These are phyloP conservation scores for Dictyostelium brefeldianum DNA, from an alignment of 78 protist species.

Conservation along the genomic window DNA sequence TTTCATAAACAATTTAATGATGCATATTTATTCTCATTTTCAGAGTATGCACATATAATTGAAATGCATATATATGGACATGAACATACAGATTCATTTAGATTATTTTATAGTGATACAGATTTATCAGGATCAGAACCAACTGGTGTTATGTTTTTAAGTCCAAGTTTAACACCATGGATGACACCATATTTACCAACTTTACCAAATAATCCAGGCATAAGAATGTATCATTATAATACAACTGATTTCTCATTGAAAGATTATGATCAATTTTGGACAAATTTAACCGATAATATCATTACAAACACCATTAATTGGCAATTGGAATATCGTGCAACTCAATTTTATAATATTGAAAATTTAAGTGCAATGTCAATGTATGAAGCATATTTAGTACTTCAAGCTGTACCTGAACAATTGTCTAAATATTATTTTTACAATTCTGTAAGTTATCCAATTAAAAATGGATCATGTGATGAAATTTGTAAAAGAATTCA, in stretches of 20 bases:
- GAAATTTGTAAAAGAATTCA: constrained; percentile 24
- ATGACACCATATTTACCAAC: constrained; percentile 24
- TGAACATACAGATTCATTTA: constrained; percentile 58
- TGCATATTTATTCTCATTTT: constrained; percentile 3
- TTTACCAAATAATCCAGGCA: constrained; percentile 55
- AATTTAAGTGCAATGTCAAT: constrained; percentile 20
- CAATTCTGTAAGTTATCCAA: constrained; percentile 40
- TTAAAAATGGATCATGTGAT: constrained; percentile 35
- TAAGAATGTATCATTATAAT: constrained; percentile 24
- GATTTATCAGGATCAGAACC: background rate
- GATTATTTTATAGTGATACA: constrained; percentile 21
- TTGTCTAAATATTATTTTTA: constrained; percentile 6
- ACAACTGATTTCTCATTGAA: background rate
- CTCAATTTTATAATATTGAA: constrained; percentile 19
- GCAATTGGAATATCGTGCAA: constrained; percentile 38
- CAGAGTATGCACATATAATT: background rate
- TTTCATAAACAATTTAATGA: constrained; percentile 62
- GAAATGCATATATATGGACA: constrained; percentile 63
- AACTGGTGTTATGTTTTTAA: constrained; percentile 58
- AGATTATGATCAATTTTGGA: constrained; percentile 61
- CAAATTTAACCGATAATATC: constrained; percentile 56
- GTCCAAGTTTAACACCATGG: constrained; percentile 66
- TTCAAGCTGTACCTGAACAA: background rate
- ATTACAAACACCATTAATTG: constrained; percentile 1
- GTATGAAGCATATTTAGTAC: constrained; percentile 46